Evolutionary conservation across 768 basidiomycete species (phyloP).

Genomic region (Boletus sp.): DNA sequence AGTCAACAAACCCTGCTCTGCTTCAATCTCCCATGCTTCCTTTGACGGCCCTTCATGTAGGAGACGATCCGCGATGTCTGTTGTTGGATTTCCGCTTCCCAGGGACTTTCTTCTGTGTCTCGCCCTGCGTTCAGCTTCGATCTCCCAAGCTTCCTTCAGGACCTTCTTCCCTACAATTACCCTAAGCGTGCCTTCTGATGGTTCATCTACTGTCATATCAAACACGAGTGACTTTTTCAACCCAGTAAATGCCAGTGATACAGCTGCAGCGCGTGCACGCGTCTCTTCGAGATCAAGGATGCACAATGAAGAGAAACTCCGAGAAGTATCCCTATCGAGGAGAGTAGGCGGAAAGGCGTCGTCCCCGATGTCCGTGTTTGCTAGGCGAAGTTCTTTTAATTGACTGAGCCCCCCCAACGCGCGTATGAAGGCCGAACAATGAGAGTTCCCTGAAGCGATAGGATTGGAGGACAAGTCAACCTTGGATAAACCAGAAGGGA

Average conservation of each 20-base stretch:
- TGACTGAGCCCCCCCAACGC: conserved; percentile 45
- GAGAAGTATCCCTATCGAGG: conserved; percentile 13
- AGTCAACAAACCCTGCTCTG: conserved; percentile 68
- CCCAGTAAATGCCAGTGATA: conserved; percentile 42
- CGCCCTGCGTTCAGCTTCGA: conserved; percentile 61
- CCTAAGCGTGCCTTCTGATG: conserved; percentile 47
- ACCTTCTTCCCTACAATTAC: conserved; percentile 69
- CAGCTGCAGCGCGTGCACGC: conserved; percentile 44
- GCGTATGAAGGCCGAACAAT: conserved; percentile 36
- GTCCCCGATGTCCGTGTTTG: conserved; percentile 57
- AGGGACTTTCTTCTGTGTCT: conserved; percentile 39
- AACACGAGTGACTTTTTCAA: conserved; percentile 52
- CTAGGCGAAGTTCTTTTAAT: conserved; percentile 56
- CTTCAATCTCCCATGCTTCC: conserved; percentile 79
- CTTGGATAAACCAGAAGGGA: conserved; percentile 56
- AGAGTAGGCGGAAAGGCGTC: conserved; percentile 47
- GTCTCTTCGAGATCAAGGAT: conserved; percentile 69
- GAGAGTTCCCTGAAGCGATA: conserved; percentile 40
- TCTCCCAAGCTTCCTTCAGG: conserved; percentile 74
- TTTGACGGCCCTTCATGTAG: conserved; percentile 41
- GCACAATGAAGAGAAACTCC: conserved; percentile 49
- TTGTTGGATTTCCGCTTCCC: conserved; percentile 14
- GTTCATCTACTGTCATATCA: conserved; percentile 52
- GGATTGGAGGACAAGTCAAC: conserved; percentile 69
- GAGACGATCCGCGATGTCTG: background rate